These are phyloP conservation scores for Carex cristatella DNA, from an alignment of 176 grass and related monocot species.

Conservation along the genomic window DNA sequence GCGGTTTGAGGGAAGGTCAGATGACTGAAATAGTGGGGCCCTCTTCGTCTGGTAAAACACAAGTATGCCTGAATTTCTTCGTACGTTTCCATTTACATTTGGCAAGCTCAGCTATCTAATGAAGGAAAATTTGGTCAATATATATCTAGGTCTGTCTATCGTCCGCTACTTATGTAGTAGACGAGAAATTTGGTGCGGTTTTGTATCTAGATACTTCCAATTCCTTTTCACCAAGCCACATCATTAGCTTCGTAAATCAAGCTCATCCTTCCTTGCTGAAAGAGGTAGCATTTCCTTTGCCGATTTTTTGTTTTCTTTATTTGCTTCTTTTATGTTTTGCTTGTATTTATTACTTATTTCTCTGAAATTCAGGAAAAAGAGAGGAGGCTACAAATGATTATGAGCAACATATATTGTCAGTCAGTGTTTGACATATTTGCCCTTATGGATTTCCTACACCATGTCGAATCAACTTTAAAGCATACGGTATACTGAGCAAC, in stretches of 20 bases:
- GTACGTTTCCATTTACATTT: background rate
- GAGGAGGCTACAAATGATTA: conserved; percentile 40
- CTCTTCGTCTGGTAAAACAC: conserved; percentile 89
- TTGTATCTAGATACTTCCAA: conserved; percentile 87
- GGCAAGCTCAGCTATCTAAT: background rate
- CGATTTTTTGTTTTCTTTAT: too few species aligned
- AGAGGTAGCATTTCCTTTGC: conserved; percentile 30
- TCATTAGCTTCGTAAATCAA: conserved; percentile 48
- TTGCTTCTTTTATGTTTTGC: too few species aligned
- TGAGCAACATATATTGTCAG: conserved; percentile 64
- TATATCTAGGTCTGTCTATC: conserved; percentile 62
- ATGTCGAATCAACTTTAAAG: conserved; percentile 58
- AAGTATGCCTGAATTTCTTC: conserved; percentile 31
- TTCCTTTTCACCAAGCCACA: conserved; percentile 63
- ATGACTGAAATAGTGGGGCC: conserved; percentile 67
- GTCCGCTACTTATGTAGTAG: conserved; percentile 48
- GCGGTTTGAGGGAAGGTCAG: conserved; percentile 61
- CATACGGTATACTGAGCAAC: conserved; percentile 26
- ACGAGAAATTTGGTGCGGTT: conserved; percentile 42
- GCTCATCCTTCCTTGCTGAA: conserved; percentile 5
- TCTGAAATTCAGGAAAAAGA: conserved; percentile 43
- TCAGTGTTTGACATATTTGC: conserved; percentile 86
- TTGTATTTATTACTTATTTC: background rate
- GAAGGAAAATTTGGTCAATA: background rate
- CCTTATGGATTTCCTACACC: conserved; percentile 61